Percentiles rank a stretch among this genome's conserved stretches.
Evolutionary conservation across 129 eudicot species (phyloP).

Genomic region (Escallonia herrerae): DNA sequence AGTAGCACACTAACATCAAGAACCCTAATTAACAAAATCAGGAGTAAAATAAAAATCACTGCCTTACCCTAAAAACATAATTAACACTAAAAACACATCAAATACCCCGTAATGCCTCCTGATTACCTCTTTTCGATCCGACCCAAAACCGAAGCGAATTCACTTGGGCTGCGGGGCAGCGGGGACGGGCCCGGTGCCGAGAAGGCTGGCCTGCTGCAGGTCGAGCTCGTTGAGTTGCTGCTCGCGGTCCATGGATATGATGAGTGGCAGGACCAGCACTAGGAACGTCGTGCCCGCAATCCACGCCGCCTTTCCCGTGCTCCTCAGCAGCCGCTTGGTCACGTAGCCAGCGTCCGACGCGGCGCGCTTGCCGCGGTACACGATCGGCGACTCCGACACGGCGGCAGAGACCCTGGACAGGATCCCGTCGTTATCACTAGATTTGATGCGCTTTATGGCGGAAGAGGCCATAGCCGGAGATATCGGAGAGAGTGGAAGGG

Average conservation of each 20-base stretch:
- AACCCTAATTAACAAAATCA: too few relatives aligned
- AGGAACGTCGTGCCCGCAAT: constrained; percentile 47
- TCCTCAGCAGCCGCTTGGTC: constrained; percentile 42
- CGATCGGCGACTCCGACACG: constrained; percentile 37
- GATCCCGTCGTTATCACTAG: not conserved
- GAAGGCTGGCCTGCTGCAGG: constrained; percentile 54
- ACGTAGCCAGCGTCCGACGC: constrained; percentile 39
- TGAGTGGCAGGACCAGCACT: constrained; percentile 46
- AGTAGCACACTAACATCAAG: too few relatives aligned
- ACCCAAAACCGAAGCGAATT: not conserved
- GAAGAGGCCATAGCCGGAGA: too few relatives aligned
- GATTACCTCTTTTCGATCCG: too few relatives aligned
- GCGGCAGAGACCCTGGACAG: constrained; percentile 22
- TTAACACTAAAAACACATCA: too few relatives aligned
- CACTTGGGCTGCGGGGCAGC: constrained; percentile 23
- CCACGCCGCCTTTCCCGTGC: constrained; percentile 79
- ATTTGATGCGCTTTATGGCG: too few relatives aligned
- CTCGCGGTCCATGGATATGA: constrained; percentile 66
- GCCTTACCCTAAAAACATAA: too few relatives aligned
- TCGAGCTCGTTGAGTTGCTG: constrained; percentile 50
- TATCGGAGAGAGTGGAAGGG: too few relatives aligned
- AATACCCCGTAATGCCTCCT: too few relatives aligned
- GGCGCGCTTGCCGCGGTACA: constrained; percentile 30
- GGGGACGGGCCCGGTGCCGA: constrained; percentile 35
- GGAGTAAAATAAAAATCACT: too few relatives aligned